phyloP scores from a whole-genome alignment of 352 stramenopile genomes.

The Pythium pyrilobum region DNA sequence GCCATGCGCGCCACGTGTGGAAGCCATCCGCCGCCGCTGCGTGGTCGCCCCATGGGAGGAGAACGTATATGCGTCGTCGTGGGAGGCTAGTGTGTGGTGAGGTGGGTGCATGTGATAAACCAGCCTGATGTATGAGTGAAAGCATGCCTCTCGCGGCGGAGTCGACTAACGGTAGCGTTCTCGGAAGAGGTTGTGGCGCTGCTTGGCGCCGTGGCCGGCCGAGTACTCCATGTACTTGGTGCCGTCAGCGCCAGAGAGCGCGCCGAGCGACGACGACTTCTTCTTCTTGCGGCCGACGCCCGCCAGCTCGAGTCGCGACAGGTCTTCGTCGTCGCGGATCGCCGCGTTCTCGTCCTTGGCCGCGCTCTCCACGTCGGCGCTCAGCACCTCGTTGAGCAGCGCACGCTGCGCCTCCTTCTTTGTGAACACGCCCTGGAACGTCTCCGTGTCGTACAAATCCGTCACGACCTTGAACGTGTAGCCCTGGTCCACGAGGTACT shows the following conservation, averaged over 20 bases:
- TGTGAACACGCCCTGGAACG: slow-evolving; percentile 78
- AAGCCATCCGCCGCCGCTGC: too few species aligned
- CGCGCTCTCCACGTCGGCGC: slow-evolving; percentile 72
- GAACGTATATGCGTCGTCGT: too few species aligned
- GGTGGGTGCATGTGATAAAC: too few species aligned
- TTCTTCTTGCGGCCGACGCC: slow-evolving; percentile 69
- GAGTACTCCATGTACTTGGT: slow-evolving; percentile 88
- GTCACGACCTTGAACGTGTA: slow-evolving; percentile 99
- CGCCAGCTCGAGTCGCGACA: slow-evolving; percentile 57
- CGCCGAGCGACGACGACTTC: slow-evolving; percentile 65
- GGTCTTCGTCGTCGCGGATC: slow-evolving; percentile 79
- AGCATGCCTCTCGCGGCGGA: too few species aligned
- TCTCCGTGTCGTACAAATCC: slow-evolving; percentile 84
- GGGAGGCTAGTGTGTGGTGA: too few species aligned
- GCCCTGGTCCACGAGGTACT: slow-evolving; percentile 99
- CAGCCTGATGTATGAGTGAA: too few species aligned
- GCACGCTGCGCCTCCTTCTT: slow-evolving; percentile 74
- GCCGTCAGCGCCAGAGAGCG: slow-evolving; percentile 71
- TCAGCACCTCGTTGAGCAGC: slow-evolving; percentile 75
- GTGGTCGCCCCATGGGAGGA: too few species aligned
- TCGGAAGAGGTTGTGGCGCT: slow-evolving; percentile 84
- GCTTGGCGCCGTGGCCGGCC: slow-evolving; percentile 70
- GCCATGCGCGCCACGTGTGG: too few species aligned
- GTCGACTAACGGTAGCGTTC: slow-evolving; percentile 79
- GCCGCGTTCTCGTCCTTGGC: slow-evolving; percentile 79